A percentile compares a stretch with the other conserved stretches of the same genome.
phyloP scores from a whole-genome alignment of 1,139 yeast species.

The Candida dubliniensis region DNA sequence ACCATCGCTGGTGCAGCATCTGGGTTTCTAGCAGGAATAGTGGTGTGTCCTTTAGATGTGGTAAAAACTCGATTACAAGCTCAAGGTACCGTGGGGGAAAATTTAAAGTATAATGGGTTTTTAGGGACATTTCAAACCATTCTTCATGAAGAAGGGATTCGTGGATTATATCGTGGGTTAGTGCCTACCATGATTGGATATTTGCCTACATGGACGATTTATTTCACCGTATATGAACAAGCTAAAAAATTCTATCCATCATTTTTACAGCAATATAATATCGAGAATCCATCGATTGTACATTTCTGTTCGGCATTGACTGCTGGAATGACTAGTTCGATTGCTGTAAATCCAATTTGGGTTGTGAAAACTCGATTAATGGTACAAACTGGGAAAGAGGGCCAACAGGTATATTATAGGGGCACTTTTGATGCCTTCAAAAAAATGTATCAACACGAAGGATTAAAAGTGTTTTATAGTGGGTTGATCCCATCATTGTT shows the following conservation, averaged over 20 bases:
- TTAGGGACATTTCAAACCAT: constrained; percentile 63
- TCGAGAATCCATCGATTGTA: constrained; percentile 49
- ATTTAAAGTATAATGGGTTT: constrained; percentile 53
- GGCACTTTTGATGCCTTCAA: constrained; percentile 84
- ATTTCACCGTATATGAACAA: constrained; percentile 84
- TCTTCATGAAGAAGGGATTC: constrained; percentile 70
- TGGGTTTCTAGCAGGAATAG: constrained; percentile 48
- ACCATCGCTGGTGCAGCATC: constrained; percentile 47
- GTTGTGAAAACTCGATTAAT: constrained; percentile 91
- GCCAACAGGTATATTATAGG: constrained; percentile 38
- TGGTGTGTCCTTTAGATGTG: constrained; percentile 50
- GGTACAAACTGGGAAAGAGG: constrained; percentile 70
- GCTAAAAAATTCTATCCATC: constrained; percentile 51
- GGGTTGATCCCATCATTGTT: constrained; percentile 89
- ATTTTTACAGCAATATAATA: constrained; percentile 26
- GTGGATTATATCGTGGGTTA: constrained; percentile 86
- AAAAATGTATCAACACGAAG: constrained; percentile 79
- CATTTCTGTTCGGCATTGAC: constrained; percentile 83
- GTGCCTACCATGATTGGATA: constrained; percentile 91
- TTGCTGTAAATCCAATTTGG: constrained; percentile 96
- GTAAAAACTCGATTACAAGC: constrained; percentile 50
- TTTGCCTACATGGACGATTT: constrained; percentile 96
- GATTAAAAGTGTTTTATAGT: constrained; percentile 78
- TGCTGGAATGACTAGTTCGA: constrained; percentile 85
- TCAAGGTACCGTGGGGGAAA: constrained; percentile 25